phyloP scores from a whole-genome alignment of 208 protist species.

The Leishmania tropica region DNA sequence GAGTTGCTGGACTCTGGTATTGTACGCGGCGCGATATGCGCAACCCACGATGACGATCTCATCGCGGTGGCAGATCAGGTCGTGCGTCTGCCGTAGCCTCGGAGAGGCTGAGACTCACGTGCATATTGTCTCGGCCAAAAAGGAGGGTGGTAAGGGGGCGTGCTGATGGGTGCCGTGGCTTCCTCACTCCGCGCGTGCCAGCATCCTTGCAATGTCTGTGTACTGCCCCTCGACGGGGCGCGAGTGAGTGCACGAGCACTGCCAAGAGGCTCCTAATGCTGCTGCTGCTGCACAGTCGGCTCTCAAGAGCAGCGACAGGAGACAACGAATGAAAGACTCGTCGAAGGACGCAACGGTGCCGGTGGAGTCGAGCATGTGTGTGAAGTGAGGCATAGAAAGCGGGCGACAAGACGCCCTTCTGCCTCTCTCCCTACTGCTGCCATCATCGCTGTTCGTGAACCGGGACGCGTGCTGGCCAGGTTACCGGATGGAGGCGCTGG shows the following conservation, averaged over 20 bases:
- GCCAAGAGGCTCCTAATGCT: neutral
- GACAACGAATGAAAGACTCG: no score
- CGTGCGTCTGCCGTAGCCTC: slow-evolving; percentile 29
- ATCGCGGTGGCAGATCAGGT: slow-evolving; percentile 62
- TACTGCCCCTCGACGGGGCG: neutral
- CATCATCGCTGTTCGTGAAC: neutral
- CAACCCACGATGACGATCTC: slow-evolving; percentile 67
- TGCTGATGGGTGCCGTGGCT: neutral
- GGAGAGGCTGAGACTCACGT: neutral
- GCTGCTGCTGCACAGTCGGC: neutral
- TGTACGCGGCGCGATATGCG: slow-evolving; percentile 56
- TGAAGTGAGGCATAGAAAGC: neutral
- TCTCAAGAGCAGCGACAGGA: neutral
- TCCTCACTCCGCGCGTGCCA: no score
- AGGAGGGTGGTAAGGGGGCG: neutral
- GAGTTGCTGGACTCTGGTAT: slow-evolving; percentile 43
- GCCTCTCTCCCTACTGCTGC: neutral
- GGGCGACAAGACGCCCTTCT: neutral
- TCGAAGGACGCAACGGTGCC: no score
- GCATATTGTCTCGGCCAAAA: neutral
- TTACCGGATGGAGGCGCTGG: neutral
- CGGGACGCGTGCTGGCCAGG: neutral
- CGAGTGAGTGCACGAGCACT: neutral
- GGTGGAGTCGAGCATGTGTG: neutral
- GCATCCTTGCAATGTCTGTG: no score